phyloP scores from a whole-genome alignment of 116 monocot genomes.

The Phalaenopsis hybrid region DNA sequence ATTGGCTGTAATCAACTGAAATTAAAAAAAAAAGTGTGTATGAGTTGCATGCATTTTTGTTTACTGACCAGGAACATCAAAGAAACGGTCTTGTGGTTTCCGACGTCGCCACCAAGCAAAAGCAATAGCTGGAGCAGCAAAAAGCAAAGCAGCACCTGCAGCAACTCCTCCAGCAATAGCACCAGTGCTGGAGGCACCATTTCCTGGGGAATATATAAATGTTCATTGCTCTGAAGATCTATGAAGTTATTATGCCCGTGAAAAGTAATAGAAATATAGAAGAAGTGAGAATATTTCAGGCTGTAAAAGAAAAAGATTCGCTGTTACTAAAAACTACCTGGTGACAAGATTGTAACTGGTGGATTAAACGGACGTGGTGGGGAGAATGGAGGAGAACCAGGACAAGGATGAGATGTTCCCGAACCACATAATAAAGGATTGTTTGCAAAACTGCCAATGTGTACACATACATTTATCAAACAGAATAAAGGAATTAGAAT shows the following conservation, averaged over 20 bases:
- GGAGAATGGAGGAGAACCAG: slow-evolving; percentile 62
- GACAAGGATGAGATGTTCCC: slow-evolving; percentile 39
- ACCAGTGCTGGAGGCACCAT: slow-evolving; percentile 56
- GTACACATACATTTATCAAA: slow-evolving; percentile 8
- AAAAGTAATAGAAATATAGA: too few relatives aligned
- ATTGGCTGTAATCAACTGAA: neutral
- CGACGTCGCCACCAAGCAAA: slow-evolving; percentile 88
- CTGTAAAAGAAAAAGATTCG: neutral
- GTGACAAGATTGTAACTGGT: slow-evolving; percentile 25
- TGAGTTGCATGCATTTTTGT: neutral
- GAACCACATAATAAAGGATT: slow-evolving; percentile 47
- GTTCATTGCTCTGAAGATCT: too few relatives aligned
- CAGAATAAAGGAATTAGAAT: neutral
- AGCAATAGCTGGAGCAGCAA: slow-evolving; percentile 82
- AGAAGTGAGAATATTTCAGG: neutral
- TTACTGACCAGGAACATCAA: slow-evolving; percentile 82
- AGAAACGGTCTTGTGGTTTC: slow-evolving; percentile 81
- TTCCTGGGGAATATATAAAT: slow-evolving; percentile 19
- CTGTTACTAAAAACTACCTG: slow-evolving; percentile 22
- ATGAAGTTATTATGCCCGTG: too few relatives aligned
- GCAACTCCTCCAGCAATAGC: slow-evolving; percentile 90
- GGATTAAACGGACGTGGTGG: slow-evolving; percentile 70
- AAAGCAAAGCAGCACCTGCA: slow-evolving; percentile 79
- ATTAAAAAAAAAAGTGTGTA: neutral
- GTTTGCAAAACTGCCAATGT: slow-evolving; percentile 44